Percentiles rank a stretch among this genome's conserved stretches.
These are phyloP conservation scores for Botrytis sinoallii DNA, from an alignment of 2,329 filamentous ascomycete genomes.

Conservation along the genomic window DNA sequence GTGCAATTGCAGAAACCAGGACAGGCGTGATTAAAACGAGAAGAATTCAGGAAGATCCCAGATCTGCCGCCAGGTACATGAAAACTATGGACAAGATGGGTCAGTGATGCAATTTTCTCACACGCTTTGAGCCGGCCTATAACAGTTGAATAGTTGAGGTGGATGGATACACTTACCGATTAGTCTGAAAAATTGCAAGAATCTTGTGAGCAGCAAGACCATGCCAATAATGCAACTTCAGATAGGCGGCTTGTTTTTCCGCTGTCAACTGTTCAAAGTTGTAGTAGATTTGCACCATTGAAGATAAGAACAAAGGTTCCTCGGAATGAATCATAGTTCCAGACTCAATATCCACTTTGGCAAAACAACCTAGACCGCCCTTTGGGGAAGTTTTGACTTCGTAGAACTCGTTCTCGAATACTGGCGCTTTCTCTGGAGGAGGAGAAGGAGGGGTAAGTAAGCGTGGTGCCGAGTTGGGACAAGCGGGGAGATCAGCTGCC, in stretches of 20 bases:
- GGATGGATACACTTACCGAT: conserved; percentile 29
- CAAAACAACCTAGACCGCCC: conserved; percentile 36
- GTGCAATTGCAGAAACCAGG: conserved; percentile 43
- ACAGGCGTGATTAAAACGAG: conserved; percentile 60
- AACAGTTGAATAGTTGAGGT: too few relatives aligned
- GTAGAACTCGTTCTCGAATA: conserved; percentile 33
- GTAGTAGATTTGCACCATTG: conserved; percentile 21
- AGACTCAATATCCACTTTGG: conserved; percentile 30
- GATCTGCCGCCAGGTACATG: neutral
- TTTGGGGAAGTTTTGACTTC: conserved; percentile 32
- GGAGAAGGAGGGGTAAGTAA: neutral
- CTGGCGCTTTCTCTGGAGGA: neutral
- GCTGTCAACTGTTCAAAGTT: conserved; percentile 26
- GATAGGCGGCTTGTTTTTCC: conserved; percentile 27
- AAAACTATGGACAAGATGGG: neutral
- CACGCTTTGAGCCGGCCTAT: neutral
- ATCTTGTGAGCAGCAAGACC: conserved; percentile 21
- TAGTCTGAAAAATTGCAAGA: conserved; percentile 34
- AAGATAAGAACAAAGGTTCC: conserved; percentile 30
- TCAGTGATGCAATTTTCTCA: neutral
- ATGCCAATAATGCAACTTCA: conserved; percentile 24
- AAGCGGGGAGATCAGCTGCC: neutral
- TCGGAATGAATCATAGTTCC: conserved; percentile 32
- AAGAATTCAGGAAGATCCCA: conserved; percentile 46
- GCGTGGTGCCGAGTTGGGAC: neutral